phyloP scores from a whole-genome alignment of 1,284 basidiomycete species.

The Puccinia triticina region DNA sequence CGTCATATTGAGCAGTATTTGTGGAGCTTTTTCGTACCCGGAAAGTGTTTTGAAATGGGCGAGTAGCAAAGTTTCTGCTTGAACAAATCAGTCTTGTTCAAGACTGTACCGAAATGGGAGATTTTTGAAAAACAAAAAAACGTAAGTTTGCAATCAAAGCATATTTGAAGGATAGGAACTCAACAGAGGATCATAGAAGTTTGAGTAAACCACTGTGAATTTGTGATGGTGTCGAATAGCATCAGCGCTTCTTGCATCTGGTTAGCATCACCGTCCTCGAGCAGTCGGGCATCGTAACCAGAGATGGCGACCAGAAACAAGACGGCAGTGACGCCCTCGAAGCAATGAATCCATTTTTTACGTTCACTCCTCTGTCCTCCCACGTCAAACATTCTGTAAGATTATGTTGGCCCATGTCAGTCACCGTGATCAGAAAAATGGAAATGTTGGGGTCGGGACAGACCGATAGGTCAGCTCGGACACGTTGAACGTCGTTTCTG shows the following conservation, averaged over 20 bases:
- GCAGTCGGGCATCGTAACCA: constrained; percentile 87
- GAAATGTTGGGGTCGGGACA: not conserved
- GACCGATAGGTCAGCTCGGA: constrained; percentile 55
- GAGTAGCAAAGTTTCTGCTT: constrained; percentile 77
- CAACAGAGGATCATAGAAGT: constrained; percentile 73
- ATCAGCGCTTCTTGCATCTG: constrained; percentile 96
- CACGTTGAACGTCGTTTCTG: constrained; percentile 78
- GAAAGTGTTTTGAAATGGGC: constrained; percentile 75
- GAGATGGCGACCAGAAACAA: constrained; percentile 82
- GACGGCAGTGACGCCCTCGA: constrained; percentile 70
- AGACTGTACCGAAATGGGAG: constrained; percentile 45
- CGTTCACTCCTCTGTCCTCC: constrained; percentile 87
- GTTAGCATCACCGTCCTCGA: constrained; percentile 91
- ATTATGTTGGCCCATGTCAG: not conserved
- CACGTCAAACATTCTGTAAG: constrained; percentile 76
- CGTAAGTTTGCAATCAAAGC: not conserved
- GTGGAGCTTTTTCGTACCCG: not conserved
- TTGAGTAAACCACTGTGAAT: constrained; percentile 88
- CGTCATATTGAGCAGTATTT: not conserved
- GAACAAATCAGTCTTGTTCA: constrained; percentile 71
- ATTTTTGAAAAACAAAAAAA: not conserved
- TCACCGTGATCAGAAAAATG: not conserved
- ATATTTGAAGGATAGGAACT: constrained; percentile 23
- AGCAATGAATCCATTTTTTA: constrained; percentile 67
- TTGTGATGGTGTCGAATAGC: constrained; percentile 95